phyloP scores from a whole-genome alignment of 805 yeast genomes.

The Candida dajiaensis region DNA sequence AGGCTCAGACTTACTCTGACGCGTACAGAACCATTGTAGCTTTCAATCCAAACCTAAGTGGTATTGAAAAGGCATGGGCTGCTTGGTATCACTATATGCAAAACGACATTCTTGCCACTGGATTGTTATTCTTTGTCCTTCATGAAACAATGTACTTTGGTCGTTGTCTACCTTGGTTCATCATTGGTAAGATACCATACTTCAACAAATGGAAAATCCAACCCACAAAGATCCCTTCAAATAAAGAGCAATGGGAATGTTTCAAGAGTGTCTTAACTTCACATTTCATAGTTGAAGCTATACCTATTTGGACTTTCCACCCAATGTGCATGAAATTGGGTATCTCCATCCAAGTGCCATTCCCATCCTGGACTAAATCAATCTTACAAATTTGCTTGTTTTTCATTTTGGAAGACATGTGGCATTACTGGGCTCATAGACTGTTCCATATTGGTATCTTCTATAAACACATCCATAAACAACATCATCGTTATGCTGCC shows the following conservation, averaged over 20 bases:
- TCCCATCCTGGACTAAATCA: constrained; percentile 61
- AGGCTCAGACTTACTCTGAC: background rate
- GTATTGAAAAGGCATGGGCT: constrained; percentile 76
- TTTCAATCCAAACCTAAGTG: constrained; percentile 1
- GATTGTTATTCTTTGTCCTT: constrained; percentile 66
- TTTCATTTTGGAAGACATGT: constrained; percentile 81
- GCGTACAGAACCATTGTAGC: background rate
- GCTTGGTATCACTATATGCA: constrained; percentile 74
- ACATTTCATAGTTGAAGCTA: constrained; percentile 86
- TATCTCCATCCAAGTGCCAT: constrained; percentile 71
- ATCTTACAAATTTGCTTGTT: constrained; percentile 64
- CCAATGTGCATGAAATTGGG: constrained; percentile 79
- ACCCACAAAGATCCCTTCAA: constrained; percentile 71
- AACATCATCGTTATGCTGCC: constrained; percentile 95
- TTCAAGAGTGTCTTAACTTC: constrained; percentile 74
- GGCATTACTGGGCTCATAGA: constrained; percentile 96
- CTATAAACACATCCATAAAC: constrained; percentile 89
- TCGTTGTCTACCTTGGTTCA: constrained; percentile 85
- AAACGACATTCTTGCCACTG: constrained; percentile 89
- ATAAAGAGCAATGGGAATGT: constrained; percentile 87
- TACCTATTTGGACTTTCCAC: constrained; percentile 95
- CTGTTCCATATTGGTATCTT: constrained; percentile 79
- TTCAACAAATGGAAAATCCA: constrained; percentile 86
- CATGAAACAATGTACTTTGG: constrained; percentile 90
- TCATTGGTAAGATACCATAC: constrained; percentile 76